Percentiles rank a stretch among this genome's conserved stretches.
Evolutionary conservation across 768 basidiomycete species (phyloP).

Genomic region (Xerocomellus chrysenteron): DNA sequence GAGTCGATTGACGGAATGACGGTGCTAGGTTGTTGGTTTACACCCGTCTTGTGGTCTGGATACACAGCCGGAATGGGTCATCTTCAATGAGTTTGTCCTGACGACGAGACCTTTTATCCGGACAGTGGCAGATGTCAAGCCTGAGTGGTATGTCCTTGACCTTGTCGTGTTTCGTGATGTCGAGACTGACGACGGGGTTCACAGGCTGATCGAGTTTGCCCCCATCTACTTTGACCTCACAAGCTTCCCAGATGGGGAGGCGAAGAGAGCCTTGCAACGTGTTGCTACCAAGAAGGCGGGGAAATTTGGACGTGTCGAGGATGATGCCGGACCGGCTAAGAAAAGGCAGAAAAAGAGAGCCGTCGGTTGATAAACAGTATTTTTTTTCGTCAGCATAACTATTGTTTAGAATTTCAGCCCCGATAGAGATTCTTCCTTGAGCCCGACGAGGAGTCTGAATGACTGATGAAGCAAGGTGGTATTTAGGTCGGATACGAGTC

Average conservation of each 20-base stretch:
- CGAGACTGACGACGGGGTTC: background rate
- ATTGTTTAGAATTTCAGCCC: background rate
- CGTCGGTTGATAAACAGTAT: background rate
- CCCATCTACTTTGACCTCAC: slow-evolving; percentile 66
- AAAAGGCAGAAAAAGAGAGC: slow-evolving; percentile 16
- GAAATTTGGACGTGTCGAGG: slow-evolving; percentile 29
- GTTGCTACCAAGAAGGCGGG: slow-evolving; percentile 53
- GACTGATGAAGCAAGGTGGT: too few species aligned
- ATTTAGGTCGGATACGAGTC: too few species aligned
- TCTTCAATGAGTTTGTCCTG: slow-evolving; percentile 93
- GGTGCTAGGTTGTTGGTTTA: slow-evolving; percentile 17
- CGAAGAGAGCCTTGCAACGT: slow-evolving; percentile 61
- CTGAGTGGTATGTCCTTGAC: slow-evolving; percentile 71
- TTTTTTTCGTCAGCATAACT: background rate
- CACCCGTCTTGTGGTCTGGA: slow-evolving; percentile 90
- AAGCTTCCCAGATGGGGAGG: slow-evolving; percentile 66
- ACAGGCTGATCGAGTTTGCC: slow-evolving; percentile 64
- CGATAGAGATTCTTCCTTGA: background rate
- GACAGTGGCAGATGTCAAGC: slow-evolving; percentile 81
- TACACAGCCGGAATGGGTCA: slow-evolving; percentile 86
- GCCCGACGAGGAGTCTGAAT: background rate
- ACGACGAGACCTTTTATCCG: slow-evolving; percentile 89
- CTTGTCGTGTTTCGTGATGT: background rate
- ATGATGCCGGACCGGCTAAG: slow-evolving; percentile 7
- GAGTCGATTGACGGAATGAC: background rate